Conservation (phyloP, 495 filamentous ascomycete species). For the Aspergillus nidulans region DNA sequence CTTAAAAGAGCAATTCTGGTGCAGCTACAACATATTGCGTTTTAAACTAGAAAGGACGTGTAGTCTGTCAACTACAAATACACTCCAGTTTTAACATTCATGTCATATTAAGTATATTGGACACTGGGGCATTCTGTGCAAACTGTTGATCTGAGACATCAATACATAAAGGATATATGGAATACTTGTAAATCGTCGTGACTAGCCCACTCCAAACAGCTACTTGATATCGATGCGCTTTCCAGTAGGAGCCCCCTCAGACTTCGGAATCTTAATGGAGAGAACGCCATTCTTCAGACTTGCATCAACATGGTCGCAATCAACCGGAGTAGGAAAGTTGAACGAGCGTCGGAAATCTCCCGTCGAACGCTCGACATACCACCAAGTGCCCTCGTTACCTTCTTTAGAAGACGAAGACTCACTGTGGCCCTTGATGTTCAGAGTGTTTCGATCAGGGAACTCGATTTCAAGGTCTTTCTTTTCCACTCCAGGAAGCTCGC, state of each 20-base stretch:
- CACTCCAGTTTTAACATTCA: too few relatives aligned
- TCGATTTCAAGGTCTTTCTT: constrained; percentile 72
- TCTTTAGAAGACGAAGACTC: constrained; percentile 10
- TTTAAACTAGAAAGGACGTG: too few relatives aligned
- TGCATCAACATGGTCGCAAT: constrained; percentile 68
- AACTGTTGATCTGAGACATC: too few relatives aligned
- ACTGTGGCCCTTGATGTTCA: constrained; percentile 62
- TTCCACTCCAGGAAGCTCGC: constrained; percentile 75
- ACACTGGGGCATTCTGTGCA: too few relatives aligned
- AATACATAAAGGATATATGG: too few relatives aligned
- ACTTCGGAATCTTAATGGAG: constrained; percentile 70
- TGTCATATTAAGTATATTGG: too few relatives aligned
- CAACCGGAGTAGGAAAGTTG: constrained; percentile 65
- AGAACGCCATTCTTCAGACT: constrained; percentile 67
- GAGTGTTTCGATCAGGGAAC: constrained; percentile 68
- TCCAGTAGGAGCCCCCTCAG: neutral
- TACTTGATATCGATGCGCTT: neutral
- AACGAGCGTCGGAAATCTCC: constrained; percentile 73
- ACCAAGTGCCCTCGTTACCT: constrained; percentile 50
- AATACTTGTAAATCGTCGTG: too few relatives aligned
- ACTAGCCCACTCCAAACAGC: too few relatives aligned
- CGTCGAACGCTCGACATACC: constrained; percentile 68
- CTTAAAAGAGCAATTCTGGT: too few relatives aligned
- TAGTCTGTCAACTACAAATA: too few relatives aligned
- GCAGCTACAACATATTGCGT: too few relatives aligned